Base-by-base conservation (phyloP, 768 basidiomycete genomes). In the Leccinum subgranulosum region DNA sequence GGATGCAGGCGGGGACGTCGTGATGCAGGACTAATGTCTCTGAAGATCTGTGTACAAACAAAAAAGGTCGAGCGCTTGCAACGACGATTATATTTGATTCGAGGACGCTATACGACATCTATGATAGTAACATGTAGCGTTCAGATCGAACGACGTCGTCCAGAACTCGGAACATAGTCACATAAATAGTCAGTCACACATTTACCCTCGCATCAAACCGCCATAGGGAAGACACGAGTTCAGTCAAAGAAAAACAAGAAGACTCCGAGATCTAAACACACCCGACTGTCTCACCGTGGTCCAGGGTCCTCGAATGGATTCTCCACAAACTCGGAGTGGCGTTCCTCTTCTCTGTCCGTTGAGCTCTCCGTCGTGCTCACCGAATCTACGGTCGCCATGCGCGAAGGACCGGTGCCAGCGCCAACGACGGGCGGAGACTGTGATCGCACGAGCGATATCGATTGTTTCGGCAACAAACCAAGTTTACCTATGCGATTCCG, bases 401-500 rank as follows among this genome's bases (percentile, higher is more conserved):
- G 58, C 14, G 62, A 55, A 4, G 60, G 52, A 14, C 27, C 54
- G 27, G 47, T 21, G 6, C 54, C 21, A 0, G 52, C 27, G 6
- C 55, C 45, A 3, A 17, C 17, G 21, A 65, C 60, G 14, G 71
- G 76, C 19, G 78, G 66, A 3, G 70, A 56, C 55, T 68, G 59
- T 14, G 67, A 51, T 28, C 64, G 66, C 19, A 76, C 66, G 33
- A 87, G 76, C 8, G 87, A 84, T 14, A 91, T 88, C 6, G 88
- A 87, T 0, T 85, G 81, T 71, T 88, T 90, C 5, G 88, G 88
- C 19, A 90, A 74, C 25, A 91, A 69, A 23, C 88, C 88, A 0
- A 88, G 74, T 72, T 87, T 88, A 51, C 82, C 86, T 85, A 56
- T 33, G 19, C 50, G 19, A 11, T 2, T 15, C 23, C 29, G 48